Percentiles rank a stretch among this genome's conserved stretches.
These are phyloP conservation scores for Drechslerella dactyloides DNA, from an alignment of 2,329 filamentous ascomycete genomes.

Conservation along the genomic window DNA sequence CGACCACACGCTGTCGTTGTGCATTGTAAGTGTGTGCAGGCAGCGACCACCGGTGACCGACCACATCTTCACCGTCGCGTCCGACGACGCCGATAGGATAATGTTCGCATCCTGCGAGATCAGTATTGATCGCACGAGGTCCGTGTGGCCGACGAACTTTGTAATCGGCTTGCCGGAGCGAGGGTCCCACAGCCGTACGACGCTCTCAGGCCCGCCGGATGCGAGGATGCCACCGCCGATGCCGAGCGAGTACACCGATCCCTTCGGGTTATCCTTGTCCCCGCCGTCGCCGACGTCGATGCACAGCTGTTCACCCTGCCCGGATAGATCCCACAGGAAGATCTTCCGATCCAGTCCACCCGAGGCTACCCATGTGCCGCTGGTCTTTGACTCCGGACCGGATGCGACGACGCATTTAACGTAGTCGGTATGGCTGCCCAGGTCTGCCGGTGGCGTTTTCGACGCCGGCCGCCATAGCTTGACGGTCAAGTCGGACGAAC, in stretches of 20 bases:
- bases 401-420: constrained; percentile 74
- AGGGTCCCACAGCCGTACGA: constrained; percentile 89
- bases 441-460: constrained; percentile 63
- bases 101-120: constrained; percentile 87
- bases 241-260: constrained; percentile 89
- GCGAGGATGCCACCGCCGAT: constrained; percentile 81
- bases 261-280: constrained; percentile 85
- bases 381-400: constrained; percentile 71
- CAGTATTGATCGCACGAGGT: constrained; percentile 89
- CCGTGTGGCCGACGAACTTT: constrained; percentile 95
- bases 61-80: constrained; percentile 98
- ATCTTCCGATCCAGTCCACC: constrained; percentile 93
- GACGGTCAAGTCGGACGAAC: constrained; percentile 91
- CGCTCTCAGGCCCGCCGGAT: constrained; percentile 91
- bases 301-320: constrained; percentile 76
- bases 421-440: constrained; percentile 94
- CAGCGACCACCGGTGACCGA: constrained; percentile 92
- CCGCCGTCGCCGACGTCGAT: constrained; percentile 76
- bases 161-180: constrained; percentile 87
- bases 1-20: constrained; percentile 97
- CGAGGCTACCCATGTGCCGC: constrained; percentile 83
- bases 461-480: constrained; percentile 85
- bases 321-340: constrained; percentile 89
- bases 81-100: constrained; percentile 90
- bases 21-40: constrained; percentile 98